A percentile compares a stretch with the other conserved stretches of the same genome.
phyloP scores from a whole-genome alignment of 768 basidiomycete genomes.

The Dioszegia hungarica region DNA sequence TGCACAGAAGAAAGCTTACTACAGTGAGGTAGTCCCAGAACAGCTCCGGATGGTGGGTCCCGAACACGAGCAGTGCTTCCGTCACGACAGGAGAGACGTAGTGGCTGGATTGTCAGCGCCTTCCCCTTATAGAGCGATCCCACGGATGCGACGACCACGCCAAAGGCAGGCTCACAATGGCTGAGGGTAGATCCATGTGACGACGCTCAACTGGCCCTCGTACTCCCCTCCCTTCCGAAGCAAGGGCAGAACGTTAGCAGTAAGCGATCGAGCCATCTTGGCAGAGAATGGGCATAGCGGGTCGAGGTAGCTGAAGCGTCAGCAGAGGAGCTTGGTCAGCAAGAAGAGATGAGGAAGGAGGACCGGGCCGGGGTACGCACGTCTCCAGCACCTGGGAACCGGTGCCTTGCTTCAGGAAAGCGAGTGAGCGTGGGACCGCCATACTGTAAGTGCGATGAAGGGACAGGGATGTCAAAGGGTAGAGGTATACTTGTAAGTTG shows the following conservation, averaged over 20 bases:
- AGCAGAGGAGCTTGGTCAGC: background rate
- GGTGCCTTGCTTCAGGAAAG: slow-evolving; percentile 32
- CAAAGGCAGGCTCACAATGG: slow-evolving; percentile 42
- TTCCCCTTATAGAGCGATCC: background rate
- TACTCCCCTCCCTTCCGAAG: slow-evolving; percentile 53
- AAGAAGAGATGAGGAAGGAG: background rate
- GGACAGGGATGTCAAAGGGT: too few relatives aligned
- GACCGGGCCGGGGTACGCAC: slow-evolving; percentile 14
- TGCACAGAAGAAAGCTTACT: slow-evolving; percentile 53
- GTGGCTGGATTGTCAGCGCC: slow-evolving; percentile 22
- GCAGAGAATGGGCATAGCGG: slow-evolving; percentile 39
- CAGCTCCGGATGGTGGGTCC: slow-evolving; percentile 64
- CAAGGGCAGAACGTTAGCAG: slow-evolving; percentile 34
- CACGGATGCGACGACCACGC: too few relatives aligned
- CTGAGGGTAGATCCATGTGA: slow-evolving; percentile 46
- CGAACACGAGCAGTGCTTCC: slow-evolving; percentile 76
- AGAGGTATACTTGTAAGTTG: too few relatives aligned
- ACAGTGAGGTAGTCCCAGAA: slow-evolving; percentile 74
- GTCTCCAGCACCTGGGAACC: slow-evolving; percentile 38
- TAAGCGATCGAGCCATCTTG: slow-evolving; percentile 37
- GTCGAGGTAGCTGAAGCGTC: slow-evolving; percentile 35
- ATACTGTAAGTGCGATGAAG: too few relatives aligned
- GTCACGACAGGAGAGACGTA: slow-evolving; percentile 60
- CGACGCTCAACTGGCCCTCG: slow-evolving; percentile 63
- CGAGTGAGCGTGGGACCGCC: slow-evolving; percentile 30